phyloP scores from a whole-genome alignment of 2,329 filamentous ascomycete genomes.

The Rhinocladiella mackenziei region DNA sequence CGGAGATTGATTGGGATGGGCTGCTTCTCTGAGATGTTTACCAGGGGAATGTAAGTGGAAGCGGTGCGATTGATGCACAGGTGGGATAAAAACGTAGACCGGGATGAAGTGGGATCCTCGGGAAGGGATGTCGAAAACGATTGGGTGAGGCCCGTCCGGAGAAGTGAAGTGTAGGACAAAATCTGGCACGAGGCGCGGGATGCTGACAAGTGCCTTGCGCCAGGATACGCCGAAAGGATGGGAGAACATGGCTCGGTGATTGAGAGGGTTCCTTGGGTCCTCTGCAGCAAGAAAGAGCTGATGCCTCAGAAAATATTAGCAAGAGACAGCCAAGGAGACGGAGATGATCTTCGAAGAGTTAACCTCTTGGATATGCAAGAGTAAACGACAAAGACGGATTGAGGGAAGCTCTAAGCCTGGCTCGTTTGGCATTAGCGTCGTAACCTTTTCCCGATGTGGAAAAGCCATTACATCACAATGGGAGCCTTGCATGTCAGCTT shows the following conservation, averaged over 20 bases:
- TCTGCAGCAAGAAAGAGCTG: not conserved
- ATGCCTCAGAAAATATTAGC: too few species aligned
- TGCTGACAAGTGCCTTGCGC: constrained; percentile 28
- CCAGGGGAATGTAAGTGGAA: constrained; percentile 6
- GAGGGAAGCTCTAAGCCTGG: too few species aligned
- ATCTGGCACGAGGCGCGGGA: constrained; percentile 27
- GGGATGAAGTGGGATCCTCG: constrained; percentile 27
- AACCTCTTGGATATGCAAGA: too few species aligned
- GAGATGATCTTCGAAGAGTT: too few species aligned
- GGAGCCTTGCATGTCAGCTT: too few species aligned
- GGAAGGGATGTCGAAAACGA: constrained; percentile 27
- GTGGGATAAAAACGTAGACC: constrained; percentile 28
- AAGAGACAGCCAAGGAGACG: too few species aligned
- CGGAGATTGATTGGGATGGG: constrained; percentile 1
- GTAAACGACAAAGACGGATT: too few species aligned
- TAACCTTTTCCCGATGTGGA: too few species aligned
- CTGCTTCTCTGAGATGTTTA: constrained; percentile 14
- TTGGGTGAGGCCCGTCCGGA: constrained; percentile 27
- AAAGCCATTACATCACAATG: too few species aligned
- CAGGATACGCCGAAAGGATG: constrained; percentile 24
- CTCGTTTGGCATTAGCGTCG: too few species aligned
- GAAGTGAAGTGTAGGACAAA: constrained; percentile 27
- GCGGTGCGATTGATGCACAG: constrained; percentile 14
- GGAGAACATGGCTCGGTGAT: constrained; percentile 7
- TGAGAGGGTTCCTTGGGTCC: not conserved